Evolutionary conservation across 1,284 basidiomycete genomes (phyloP).

Genomic region (Pseudozyma pruni): DNA sequence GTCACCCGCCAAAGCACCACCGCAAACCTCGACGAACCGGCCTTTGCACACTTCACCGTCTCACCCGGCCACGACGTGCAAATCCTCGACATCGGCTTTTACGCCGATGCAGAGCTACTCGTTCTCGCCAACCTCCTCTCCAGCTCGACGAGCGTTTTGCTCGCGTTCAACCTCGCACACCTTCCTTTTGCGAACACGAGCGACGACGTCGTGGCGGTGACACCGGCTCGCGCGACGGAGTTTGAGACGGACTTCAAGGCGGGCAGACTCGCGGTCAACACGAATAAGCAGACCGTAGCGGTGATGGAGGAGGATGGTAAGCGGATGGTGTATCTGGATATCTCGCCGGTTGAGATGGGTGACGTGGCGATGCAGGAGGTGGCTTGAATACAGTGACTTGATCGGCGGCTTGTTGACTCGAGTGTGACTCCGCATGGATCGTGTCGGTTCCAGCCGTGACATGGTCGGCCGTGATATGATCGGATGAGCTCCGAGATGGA

Average conservation of each 20-base stretch:
- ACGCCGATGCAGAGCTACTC: conserved; percentile 26
- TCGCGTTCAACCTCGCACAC: conserved; percentile 12
- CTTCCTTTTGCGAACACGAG: conserved; percentile 5
- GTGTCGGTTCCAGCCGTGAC: no score
- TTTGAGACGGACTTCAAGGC: conserved; percentile 24
- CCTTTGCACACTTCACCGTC: conserved; percentile 5
- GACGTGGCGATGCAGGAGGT: conserved; percentile 24
- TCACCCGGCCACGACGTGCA: not conserved
- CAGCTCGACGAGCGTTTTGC: conserved; percentile 8
- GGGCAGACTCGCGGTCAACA: conserved; percentile 29
- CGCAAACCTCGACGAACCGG: not conserved
- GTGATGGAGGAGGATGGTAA: conserved; percentile 18
- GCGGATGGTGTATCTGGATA: conserved; percentile 33
- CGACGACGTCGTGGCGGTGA: not conserved
- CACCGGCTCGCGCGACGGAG: conserved; percentile 22
- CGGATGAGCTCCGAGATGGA: no score
- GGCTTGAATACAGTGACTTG: not conserved
- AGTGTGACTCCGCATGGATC: no score
- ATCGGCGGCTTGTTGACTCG: no score
- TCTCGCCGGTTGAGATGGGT: conserved; percentile 12
- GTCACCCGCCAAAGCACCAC: conserved; percentile 9
- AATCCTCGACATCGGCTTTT: conserved; percentile 33
- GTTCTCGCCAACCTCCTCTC: conserved; percentile 12
- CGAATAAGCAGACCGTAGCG: conserved; percentile 35
- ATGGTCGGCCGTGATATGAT: no score